Evolutionary conservation across 345 rosid species (phyloP), one percentile per base, ranked within the genome.

Genomic region (Citrus hindsii): DNA sequence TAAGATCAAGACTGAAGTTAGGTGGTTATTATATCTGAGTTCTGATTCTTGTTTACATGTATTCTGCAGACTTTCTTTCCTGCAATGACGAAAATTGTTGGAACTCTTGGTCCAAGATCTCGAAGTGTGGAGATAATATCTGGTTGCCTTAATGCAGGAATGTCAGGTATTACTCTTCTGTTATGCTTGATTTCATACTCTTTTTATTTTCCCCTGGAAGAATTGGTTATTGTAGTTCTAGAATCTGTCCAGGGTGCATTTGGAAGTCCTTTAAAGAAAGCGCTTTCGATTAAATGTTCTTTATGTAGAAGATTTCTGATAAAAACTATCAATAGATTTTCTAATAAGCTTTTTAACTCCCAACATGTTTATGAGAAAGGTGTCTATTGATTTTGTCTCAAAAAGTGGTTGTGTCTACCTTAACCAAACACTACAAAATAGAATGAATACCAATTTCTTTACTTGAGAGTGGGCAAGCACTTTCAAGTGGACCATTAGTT

Each of bases 11-110:
- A 42, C 9, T 76, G 40, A 33, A 51, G 32, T 30, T 77, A 68
- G 75, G 28, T 79, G 75, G 19, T 4, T 37, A 60, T 28, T 19
- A n/a, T 27, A 37, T 60, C 32, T 16, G 48, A 73, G 38, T 38
- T 32, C 61, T 80, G 55, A 46, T 42, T 69, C 30, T 79, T 27
- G 22, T 37, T 46, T 77, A 35, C 53, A 30, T 76, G 60, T 18
- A 19, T 53, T 65, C 25, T 79, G 83, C 85, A 91, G 95, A 83
- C 74, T 71, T 89, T 86, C 84, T 91, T 89, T 76, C 92, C 95
- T 64, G 92, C 95, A 35, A 82, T 88, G 93, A 87, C 95, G 3
- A 91, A 91, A 86, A 86, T 91, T 53, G 88, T 91, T 42, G 95
- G 95, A 65, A 91, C 95, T n/a, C 92, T 91, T 1, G 95, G 95